These are phyloP conservation scores for Melaleuca quinquenervia DNA, from an alignment of 345 rosid genomes.

Conservation along the genomic window DNA sequence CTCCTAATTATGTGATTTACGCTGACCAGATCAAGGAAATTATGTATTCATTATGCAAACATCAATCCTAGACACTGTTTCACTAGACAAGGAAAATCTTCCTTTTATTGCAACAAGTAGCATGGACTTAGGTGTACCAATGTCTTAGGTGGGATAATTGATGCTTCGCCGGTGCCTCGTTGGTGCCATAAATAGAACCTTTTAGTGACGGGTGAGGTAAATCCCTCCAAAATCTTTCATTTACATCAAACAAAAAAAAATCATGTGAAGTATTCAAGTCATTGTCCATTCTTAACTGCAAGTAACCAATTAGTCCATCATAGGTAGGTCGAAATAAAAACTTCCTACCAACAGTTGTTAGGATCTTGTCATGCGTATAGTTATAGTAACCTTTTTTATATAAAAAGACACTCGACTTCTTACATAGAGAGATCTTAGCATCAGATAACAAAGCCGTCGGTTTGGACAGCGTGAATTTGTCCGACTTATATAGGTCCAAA, in stretches of 20 bases:
- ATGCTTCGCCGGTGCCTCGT: fast-evolving
- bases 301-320: neutral
- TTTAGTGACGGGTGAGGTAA: neutral
- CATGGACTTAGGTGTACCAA: neutral
- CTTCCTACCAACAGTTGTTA: neutral
- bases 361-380: neutral
- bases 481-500: neutral
- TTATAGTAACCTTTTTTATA: neutral
- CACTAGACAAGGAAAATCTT: neutral
- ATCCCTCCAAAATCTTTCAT: neutral
- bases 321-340: neutral
- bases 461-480: neutral
- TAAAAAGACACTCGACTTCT: neutral
- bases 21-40: neutral
- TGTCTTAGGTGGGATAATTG: no score
- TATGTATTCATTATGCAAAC: neutral
- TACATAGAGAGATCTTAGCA: neutral
- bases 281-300: neutral
- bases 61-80: neutral
- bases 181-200: neutral
- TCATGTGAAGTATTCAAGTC: neutral
- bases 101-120: neutral
- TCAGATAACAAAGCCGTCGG: no score
- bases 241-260: neutral
- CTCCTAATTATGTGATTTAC: neutral